Conservation (phyloP, 2,329 filamentous ascomycete genomes). For the Fusarium coffeatum region DNA sequence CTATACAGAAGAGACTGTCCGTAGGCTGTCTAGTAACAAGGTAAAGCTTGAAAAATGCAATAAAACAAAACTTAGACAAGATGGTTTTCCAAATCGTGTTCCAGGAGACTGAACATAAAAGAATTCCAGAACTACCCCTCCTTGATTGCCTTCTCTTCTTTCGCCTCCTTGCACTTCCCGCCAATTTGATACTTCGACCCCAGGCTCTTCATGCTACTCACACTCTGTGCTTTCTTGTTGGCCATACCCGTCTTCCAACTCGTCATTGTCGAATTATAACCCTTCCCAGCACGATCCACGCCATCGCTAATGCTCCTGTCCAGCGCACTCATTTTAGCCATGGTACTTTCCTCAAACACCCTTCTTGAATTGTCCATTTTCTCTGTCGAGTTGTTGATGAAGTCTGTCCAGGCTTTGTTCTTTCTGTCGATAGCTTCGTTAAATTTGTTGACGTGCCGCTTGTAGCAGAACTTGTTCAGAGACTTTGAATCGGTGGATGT, state of each 20-base stretch:
- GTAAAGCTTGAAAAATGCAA: background rate
- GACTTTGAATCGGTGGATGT: background rate
- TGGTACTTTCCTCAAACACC: constrained; percentile 21
- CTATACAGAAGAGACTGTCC: background rate
- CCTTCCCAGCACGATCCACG: constrained; percentile 13
- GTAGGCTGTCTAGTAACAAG: background rate
- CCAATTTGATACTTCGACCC: background rate
- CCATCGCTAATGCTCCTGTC: constrained; percentile 16
- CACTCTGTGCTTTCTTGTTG: constrained; percentile 16
- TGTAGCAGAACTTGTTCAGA: background rate
- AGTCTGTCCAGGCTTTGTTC: constrained; percentile 28
- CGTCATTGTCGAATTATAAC: background rate
- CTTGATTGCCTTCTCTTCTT: background rate
- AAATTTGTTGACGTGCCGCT: constrained; percentile 15
- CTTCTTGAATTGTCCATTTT: background rate
- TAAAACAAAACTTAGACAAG: background rate
- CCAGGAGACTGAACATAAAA: rapidly evolving
- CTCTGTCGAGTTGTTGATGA: constrained; percentile 20
- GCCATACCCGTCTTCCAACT: constrained; percentile 8
- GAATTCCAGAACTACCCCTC: rapidly evolving
- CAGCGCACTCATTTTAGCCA: constrained; percentile 1
- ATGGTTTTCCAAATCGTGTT: background rate
- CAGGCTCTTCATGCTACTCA: constrained; percentile 8
- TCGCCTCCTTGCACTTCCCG: background rate
- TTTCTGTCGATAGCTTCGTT: constrained; percentile 32